Base-by-base conservation (phyloP, 164 flowering plant species). In the Umbilicus rupestris region DNA sequence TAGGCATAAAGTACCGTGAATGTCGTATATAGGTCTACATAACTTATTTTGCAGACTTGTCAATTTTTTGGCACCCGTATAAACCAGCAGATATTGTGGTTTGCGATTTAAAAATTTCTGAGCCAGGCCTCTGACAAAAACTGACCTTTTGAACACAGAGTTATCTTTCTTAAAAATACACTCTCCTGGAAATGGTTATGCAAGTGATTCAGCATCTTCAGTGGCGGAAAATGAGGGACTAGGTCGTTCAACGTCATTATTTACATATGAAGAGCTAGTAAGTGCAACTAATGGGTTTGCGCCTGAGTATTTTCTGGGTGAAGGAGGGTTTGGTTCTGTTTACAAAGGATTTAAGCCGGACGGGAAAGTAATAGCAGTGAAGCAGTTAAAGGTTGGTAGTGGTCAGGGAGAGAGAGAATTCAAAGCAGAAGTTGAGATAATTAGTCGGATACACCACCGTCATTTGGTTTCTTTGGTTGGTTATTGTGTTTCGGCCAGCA, bases 391-490 rank as follows among this genome's bases (percentile, higher is more conserved):
- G 73, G 73, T 80, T 69, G 96, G 94, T 42, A 84, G 97, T 24
- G 81, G 81, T 17, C 97, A 90, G 71, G 97, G 97, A 30, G 97
- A 90, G 63, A 77, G 89, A 47, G 97, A 90, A 71, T 90, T 90
- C 73, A 83, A 76, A 73, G 86, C 95, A 63, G 90, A 87, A 75
- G 90, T 87, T 52, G 93, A 83, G 74, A 87, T 78, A 46, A 87
- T 87, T 62, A 78, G 88, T 64, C 87, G 92, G 12, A 75, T 86
- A 63, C 96, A 88, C 68, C 92, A 88, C 58, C 83, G 94, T 26
- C 92, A 89, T 82, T 75, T 89, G 87, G 96, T 92, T 74, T 89
- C 97, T 30, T 82, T 92, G 9, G 92, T 87, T 41, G 97, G 97
- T 4, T 92, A 87, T 75, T 92, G 97, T 82, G 85, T 92, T 58